Evolutionary conservation across 2,329 filamentous ascomycete genomes (phyloP).

Genomic region (Hansfordia pulvinata): DNA sequence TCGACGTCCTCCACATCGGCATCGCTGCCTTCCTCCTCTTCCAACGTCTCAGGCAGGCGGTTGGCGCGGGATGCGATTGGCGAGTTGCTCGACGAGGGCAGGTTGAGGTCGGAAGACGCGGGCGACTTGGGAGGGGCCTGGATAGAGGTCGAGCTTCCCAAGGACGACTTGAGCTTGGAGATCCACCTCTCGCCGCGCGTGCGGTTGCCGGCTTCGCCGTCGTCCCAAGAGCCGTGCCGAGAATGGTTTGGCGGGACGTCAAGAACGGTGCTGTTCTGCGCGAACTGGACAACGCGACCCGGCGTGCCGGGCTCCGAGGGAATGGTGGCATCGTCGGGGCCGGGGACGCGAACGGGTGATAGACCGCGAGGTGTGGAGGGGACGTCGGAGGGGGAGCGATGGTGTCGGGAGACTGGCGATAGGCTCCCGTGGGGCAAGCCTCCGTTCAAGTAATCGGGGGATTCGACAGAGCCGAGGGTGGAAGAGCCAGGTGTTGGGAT

Average conservation of each 20-base stretch:
- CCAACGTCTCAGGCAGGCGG: constrained; percentile 37
- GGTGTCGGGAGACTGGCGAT: constrained; percentile 10
- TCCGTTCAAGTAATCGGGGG: constrained; percentile 24
- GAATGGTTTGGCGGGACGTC: constrained; percentile 38
- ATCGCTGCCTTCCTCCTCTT: constrained; percentile 50
- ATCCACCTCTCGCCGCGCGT: constrained; percentile 56
- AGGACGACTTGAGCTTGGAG: constrained; percentile 57
- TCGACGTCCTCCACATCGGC: constrained; percentile 79
- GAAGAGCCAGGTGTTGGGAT: constrained; percentile 8
- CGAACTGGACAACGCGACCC: constrained; percentile 64
- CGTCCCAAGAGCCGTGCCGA: constrained; percentile 53
- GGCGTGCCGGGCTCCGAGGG: constrained; percentile 20
- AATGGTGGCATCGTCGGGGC: constrained; percentile 7
- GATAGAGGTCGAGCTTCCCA: constrained; percentile 41
- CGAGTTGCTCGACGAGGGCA: constrained; percentile 28
- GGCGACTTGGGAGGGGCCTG: constrained; percentile 32
- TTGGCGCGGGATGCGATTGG: constrained; percentile 30
- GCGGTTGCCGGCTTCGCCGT: constrained; percentile 45
- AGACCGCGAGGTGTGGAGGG: constrained; percentile 8
- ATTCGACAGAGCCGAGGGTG: constrained; percentile 8
- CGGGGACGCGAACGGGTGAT: constrained; percentile 3
- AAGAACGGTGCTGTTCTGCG: constrained; percentile 33
- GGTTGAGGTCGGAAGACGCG: constrained; percentile 17
- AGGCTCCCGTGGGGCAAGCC: constrained; percentile 17
- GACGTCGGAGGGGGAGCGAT: constrained; percentile 8